Base-by-base conservation (phyloP, 768 basidiomycete species). In the Boletus bicolor region DNA sequence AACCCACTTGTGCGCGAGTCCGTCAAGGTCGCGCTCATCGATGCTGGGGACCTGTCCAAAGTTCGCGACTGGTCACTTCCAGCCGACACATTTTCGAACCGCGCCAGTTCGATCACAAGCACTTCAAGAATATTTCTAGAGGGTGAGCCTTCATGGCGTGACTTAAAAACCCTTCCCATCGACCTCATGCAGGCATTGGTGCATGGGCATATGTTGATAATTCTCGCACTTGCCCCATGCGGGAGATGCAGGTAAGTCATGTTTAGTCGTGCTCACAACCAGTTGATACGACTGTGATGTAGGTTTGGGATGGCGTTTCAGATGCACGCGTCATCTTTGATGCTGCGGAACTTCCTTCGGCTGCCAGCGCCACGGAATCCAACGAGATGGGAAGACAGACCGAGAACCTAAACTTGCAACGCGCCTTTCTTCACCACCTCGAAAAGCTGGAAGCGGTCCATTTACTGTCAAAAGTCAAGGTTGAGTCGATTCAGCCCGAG, bases 241-340 rank as follows among this genome's bases (percentile, higher is more conserved):
- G 89, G 61, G 85, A 91, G 60, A 93, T 98, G 87, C 85, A 94
- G 78, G 95, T 86, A 58, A 59, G 76, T 66, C 15, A n/a, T 39
- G 15, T 36, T 38, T 11, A 8, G 3, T 30, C 7, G 2, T 5
- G 7, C 9, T n/a, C 10, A 7, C 7, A 21, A 44, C 38, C 21
- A 21, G 21, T 21, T 1, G 21, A 63, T 19, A 19, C 34, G 47
- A 56, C 15, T 53, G 48, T 57, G 21, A 24, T 35, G 24, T 59
- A 87, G 93, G 86, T 96, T 12, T 99, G 95, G 96, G 94, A 97
- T 67, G 93, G 93, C 2, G 60, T 94, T 41, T 89, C 91, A 1
- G 84, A 86, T 62, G 86, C 93, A 8, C 81, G 90, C 15, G 85
- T 94, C 49, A 76, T 76, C 7, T 95, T 95, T 65, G 76, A 79